Conservation (phyloP, 108 stramenopile genomes). For the Aureococcus anophagefferens region DNA sequence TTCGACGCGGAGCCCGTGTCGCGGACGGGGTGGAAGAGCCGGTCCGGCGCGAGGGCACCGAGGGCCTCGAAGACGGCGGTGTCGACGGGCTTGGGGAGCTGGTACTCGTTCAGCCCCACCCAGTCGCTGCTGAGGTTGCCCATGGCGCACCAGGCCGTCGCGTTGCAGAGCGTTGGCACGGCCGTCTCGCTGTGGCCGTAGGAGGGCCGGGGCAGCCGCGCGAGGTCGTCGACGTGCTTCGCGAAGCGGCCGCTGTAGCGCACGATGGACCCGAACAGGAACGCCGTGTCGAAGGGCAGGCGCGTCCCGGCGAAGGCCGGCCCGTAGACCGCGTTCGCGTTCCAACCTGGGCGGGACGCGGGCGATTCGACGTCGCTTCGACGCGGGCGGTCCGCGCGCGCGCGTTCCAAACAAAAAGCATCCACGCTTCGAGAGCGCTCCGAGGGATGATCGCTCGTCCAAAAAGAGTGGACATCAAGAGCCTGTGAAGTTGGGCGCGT, state of each 20-base stretch:
- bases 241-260: not conserved
- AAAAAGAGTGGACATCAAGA: no score
- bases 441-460: no score
- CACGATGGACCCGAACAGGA: not conserved
- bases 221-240: not conserved
- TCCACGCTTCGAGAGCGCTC: no score
- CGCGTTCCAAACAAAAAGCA: no score
- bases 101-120: not conserved
- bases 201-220: not conserved
- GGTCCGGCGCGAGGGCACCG: not conserved
- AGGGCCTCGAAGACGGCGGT: not conserved
- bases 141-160: not conserved
- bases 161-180: not conserved
- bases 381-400: no score
- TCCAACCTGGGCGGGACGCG: no score
- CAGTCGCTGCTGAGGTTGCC: not conserved
- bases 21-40: not conserved
- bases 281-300: not conserved
- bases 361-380: no score
- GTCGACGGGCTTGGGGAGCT: not conserved
- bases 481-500: no score
- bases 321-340: not conserved
- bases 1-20: not conserved
- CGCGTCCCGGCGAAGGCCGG: not conserved
- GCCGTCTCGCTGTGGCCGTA: not conserved